These are phyloP conservation scores for Pseudogymnoascus sp. DNA, from an alignment of 2,329 filamentous ascomycete genomes.

Conservation along the genomic window DNA sequence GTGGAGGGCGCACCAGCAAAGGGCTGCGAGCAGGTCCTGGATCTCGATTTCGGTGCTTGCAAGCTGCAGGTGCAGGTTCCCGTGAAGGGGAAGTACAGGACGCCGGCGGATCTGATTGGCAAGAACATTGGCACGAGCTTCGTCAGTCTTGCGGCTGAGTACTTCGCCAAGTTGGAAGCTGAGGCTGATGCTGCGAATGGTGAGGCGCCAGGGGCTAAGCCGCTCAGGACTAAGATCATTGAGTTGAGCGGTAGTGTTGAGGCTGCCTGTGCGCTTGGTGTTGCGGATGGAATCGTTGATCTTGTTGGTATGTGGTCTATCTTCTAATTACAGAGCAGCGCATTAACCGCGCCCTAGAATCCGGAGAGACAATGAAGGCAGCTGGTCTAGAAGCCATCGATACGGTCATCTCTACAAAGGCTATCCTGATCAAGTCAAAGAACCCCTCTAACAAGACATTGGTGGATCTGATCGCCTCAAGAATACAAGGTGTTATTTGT, in stretches of 20 bases:
- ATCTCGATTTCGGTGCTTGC: slow-evolving; percentile 84
- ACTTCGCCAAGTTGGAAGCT: slow-evolving; percentile 72
- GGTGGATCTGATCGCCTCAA: slow-evolving; percentile 73
- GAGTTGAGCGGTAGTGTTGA: slow-evolving; percentile 96
- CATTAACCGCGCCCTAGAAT: slow-evolving; percentile 52
- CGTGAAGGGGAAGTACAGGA: slow-evolving; percentile 64
- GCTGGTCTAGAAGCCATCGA: slow-evolving; percentile 90
- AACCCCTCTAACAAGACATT: slow-evolving; percentile 70
- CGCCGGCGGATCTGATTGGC: slow-evolving; percentile 72
- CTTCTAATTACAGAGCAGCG: neutral
- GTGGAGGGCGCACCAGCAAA: slow-evolving; percentile 36
- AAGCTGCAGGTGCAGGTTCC: slow-evolving; percentile 97
- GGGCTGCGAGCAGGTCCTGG: slow-evolving; percentile 71
- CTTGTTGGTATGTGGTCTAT: slow-evolving; percentile 66
- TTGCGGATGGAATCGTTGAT: slow-evolving; percentile 95
- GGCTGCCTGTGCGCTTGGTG: slow-evolving; percentile 88
- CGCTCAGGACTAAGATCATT: slow-evolving; percentile 78
- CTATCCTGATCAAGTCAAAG: slow-evolving; percentile 87
- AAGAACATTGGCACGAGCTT: slow-evolving; percentile 96
- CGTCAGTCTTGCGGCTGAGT: slow-evolving; percentile 70
- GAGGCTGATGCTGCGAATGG: slow-evolving; percentile 32
- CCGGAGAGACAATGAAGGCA: slow-evolving; percentile 95
- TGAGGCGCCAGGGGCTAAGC: slow-evolving; percentile 35
- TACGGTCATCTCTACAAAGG: slow-evolving; percentile 80
- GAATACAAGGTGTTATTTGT: slow-evolving; percentile 90